Evolutionary conservation across 148 eudicot species (phyloP), one percentile per base, ranked within the genome.

Genomic region (Mesembryanthemum crystallinum): DNA sequence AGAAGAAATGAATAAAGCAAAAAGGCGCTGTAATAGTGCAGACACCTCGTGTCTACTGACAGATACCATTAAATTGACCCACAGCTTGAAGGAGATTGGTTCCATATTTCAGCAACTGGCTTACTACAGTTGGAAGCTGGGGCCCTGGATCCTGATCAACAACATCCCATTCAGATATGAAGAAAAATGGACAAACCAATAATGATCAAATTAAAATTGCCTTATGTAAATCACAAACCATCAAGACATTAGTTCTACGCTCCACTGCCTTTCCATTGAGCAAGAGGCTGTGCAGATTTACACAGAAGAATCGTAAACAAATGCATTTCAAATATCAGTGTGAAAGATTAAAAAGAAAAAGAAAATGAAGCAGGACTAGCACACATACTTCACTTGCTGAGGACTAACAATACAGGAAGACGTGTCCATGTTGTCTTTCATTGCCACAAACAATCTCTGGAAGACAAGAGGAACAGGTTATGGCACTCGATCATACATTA

Each of bases 1-100:
- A 83, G 15, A 37, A 75, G 30, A 51, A 73, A 67, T 49, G 21
- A 32, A 32, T 27, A 43, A 63, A 51, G 27, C 12, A 24, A 20
- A 55, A 18, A 67, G 72, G 75, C 67, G 55, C 73, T 39, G 15
- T 37, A 43, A 17, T 28, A 27, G 59, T 28, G 64, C 64, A 75
- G 52, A 75, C 62, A 58, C 52, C 57, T 28, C 73, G 20, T 21
- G 63, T 27, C 23, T 65, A 33, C 47, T 25, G 28, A 62, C 18
- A 68, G 35, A 57, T 89, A 95, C 99, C 97, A 61, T 72, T 84
- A 76, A 85, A 92, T 67, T 86, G 83, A 35, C 98, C 98, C 73
- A 92, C 86, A 55, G 85, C 92, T 86, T 94, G 98, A 74, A 94
- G 88, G 62, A 94, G 85, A 85, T 94, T 94, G 25, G 86, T 84